Evolutionary conservation across 768 basidiomycete species (phyloP), one percentile per base, ranked within the genome.

Genomic region (Clitopilus passeckerianus): DNA sequence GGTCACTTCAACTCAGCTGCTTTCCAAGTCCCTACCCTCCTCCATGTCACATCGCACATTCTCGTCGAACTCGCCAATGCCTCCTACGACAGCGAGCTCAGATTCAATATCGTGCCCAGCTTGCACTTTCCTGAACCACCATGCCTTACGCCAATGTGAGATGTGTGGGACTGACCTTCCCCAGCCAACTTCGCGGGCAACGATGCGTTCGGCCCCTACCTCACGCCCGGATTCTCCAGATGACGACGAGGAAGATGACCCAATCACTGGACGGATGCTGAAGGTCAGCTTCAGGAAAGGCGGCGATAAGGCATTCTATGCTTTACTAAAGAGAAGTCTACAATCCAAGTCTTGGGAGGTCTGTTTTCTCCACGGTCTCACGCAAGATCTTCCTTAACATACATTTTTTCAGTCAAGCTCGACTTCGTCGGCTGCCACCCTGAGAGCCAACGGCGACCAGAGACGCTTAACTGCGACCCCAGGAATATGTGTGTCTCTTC

Each of bases 51-150:
- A 67, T 15, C 61, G 61, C n/a, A 34, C 77, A 15, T 57, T 67
- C 20, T 77, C 77, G 1, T 71, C 73, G 10, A 74, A 77, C 2
- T 67, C 71, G 3, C 68, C 75, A 1, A 69, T 75, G 6, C 69
- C 77, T 23, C 62, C 74, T 57, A 68, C 73, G 46, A 70, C 71
- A 18, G 68, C 71, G 43, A 64, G 63, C 60, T 60, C 69, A 16
- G 71, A 72, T 1, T 69, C 80, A 34, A 77, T 90, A 46, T 73
- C 89, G 14, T 99, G 96, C 71, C 82, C 87, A 1, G 86, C 86
- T 1, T 99, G 97, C 69, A 98, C 96, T 1, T 99, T 95, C 70
- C 76, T 95, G 12, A 99, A 99, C 72, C 87, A 91, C 61, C 85
- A 85, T 0, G 87, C 83, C 0, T 76, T 95, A 58, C 71, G 71